phyloP scores from a whole-genome alignment of 306 rosid genomes.

The Abrus precatorius region DNA sequence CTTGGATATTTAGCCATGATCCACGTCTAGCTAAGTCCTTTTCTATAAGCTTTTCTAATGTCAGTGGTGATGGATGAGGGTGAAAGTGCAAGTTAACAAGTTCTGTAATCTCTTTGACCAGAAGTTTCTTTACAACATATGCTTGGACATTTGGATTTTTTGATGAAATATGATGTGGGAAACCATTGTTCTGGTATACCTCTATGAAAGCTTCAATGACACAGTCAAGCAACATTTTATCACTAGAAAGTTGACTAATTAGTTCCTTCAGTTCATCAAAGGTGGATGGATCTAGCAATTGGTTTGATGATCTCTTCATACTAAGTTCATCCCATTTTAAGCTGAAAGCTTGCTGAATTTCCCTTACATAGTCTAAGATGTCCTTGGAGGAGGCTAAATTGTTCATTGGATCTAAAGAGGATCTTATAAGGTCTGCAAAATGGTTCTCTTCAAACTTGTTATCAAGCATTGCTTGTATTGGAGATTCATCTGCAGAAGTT shows the following conservation, averaged over 20 bases:
- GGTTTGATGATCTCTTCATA: slow-evolving; percentile 52
- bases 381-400: slow-evolving; percentile 42
- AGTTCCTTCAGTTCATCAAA: slow-evolving; percentile 59
- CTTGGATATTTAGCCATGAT: slow-evolving; percentile 64
- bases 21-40: slow-evolving; percentile 59
- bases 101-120: slow-evolving; percentile 59
- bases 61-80: slow-evolving; percentile 45
- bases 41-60: slow-evolving; percentile 56
- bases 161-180: slow-evolving; percentile 53
- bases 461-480: slow-evolving; percentile 29
- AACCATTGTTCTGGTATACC: slow-evolving; percentile 52
- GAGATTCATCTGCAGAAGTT: slow-evolving; percentile 57
- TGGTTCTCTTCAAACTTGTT: slow-evolving; percentile 42
- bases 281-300: slow-evolving; percentile 50
- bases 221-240: slow-evolving; percentile 59
- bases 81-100: slow-evolving; percentile 51
- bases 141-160: slow-evolving; percentile 47
- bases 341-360: slow-evolving; percentile 59
- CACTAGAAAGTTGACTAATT: slow-evolving; percentile 45
- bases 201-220: slow-evolving; percentile 63
- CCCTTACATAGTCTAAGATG: slow-evolving; percentile 49
- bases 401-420: slow-evolving; percentile 38
- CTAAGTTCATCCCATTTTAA: slow-evolving; percentile 61
- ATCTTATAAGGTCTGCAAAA: slow-evolving; percentile 43
- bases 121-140: slow-evolving; percentile 50